Evolutionary conservation across 371 early-diverging fungal species (phyloP).

Genomic region (Mucor ambiguus): DNA sequence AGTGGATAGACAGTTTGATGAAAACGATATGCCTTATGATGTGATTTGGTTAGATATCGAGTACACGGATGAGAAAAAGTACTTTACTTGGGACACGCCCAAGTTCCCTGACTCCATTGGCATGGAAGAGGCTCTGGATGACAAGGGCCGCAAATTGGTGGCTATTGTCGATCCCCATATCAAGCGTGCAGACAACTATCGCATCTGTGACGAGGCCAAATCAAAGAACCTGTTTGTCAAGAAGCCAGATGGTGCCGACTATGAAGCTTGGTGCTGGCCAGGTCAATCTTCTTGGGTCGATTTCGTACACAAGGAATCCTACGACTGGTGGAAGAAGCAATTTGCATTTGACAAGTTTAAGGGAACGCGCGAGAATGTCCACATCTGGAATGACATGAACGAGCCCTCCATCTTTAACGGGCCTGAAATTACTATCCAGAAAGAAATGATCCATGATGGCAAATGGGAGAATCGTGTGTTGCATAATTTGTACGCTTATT

Average conservation of each 20-base stretch:
- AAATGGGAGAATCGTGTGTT: conserved; percentile 85
- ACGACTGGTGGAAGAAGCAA: conserved; percentile 80
- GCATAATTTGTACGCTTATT: conserved; percentile 86
- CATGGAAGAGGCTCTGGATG: conserved; percentile 80
- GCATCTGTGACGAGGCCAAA: conserved; percentile 78
- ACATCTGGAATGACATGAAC: conserved; percentile 96
- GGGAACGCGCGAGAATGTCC: conserved; percentile 74
- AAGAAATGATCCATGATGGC: conserved; percentile 81
- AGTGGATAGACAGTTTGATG: conserved; percentile 83
- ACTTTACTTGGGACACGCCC: conserved; percentile 86
- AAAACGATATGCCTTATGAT: conserved; percentile 88
- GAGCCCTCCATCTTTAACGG: conserved; percentile 92
- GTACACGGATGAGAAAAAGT: conserved; percentile 89
- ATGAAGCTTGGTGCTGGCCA: conserved; percentile 95
- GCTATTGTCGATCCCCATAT: conserved; percentile 98
- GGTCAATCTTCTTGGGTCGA: conserved; percentile 90
- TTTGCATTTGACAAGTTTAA: conserved; percentile 73
- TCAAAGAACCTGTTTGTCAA: conserved; percentile 80
- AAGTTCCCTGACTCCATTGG: conserved; percentile 89
- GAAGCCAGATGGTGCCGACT: conserved; percentile 67
- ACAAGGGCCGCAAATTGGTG: conserved; percentile 88
- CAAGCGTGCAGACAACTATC: conserved; percentile 80
- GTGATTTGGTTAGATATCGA: conserved; percentile 97
- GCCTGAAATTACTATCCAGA: conserved; percentile 92
- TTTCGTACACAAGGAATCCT: conserved; percentile 78